Conservation (phyloP, 2,329 filamentous ascomycete genomes). For the Neobulgaria alba region DNA sequence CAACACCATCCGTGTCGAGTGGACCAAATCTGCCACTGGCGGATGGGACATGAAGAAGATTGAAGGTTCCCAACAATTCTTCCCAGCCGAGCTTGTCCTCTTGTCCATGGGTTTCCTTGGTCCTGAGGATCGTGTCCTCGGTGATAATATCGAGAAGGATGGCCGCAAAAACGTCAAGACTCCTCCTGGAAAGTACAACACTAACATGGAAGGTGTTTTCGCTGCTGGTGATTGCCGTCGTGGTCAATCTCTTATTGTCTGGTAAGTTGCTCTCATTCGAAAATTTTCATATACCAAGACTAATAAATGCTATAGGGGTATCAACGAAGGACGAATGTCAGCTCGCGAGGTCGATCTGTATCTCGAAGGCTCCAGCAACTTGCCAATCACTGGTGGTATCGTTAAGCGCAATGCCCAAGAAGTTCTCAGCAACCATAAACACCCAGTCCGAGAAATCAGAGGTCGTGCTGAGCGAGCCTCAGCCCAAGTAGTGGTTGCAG, state of each 20-base stretch:
- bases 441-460: slow-evolving; percentile 8
- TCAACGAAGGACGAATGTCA: slow-evolving; percentile 91
- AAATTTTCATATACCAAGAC: slow-evolving; percentile 11
- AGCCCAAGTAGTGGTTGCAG: slow-evolving; percentile 18
- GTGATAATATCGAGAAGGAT: slow-evolving; percentile 85
- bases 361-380: slow-evolving; percentile 68
- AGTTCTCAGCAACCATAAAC: slow-evolving; percentile 42
- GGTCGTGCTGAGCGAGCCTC: slow-evolving; percentile 19
- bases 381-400: slow-evolving; percentile 90
- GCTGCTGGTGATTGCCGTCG: slow-evolving; percentile 92
- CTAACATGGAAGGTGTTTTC: slow-evolving; percentile 82
- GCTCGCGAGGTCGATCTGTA: slow-evolving; percentile 87
- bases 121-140: slow-evolving; percentile 80
- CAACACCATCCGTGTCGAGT: slow-evolving; percentile 91
- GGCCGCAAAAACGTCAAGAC: slow-evolving; percentile 95
- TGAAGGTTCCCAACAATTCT: slow-evolving; percentile 88
- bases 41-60: slow-evolving; percentile 99
- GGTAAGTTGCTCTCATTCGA: slow-evolving; percentile 47
- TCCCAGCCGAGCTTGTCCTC: slow-evolving; percentile 89
- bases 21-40: slow-evolving; percentile 81
- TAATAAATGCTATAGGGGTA: slow-evolving; percentile 55
- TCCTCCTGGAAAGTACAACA: slow-evolving; percentile 74
- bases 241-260: slow-evolving; percentile 92
- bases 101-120: slow-evolving; percentile 97
- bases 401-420: slow-evolving; percentile 74